A percentile compares a stretch with the other conserved stretches of the same genome.
These are phyloP conservation scores for Tetracladium setigerum DNA, from an alignment of 495 filamentous ascomycete genomes.

Conservation along the genomic window DNA sequence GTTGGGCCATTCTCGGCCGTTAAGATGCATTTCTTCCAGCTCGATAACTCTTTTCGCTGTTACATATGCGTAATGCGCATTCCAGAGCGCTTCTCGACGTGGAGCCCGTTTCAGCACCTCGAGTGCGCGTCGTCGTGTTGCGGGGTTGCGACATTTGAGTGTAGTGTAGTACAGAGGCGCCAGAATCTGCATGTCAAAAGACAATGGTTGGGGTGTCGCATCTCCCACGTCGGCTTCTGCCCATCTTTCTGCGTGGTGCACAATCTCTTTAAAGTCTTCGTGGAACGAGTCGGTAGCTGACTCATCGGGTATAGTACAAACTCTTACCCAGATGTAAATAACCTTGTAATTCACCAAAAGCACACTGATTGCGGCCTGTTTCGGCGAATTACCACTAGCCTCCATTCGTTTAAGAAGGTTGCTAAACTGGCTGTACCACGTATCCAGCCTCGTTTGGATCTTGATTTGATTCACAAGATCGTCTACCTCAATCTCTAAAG, in stretches of 20 bases:
- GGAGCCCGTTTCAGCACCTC: slow-evolving; percentile 24
- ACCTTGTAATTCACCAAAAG: slow-evolving; percentile 10
- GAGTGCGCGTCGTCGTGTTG: slow-evolving; percentile 33
- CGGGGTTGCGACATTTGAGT: slow-evolving; percentile 33
- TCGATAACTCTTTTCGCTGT: slow-evolving; percentile 8
- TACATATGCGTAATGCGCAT: slow-evolving; percentile 13
- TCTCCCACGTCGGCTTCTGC: slow-evolving; percentile 3
- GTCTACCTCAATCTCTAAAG: slow-evolving; percentile 8
- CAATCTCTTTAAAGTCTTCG: slow-evolving; percentile 8
- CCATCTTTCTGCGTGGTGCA: slow-evolving; percentile 6
- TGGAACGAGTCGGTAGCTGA: slow-evolving; percentile 7
- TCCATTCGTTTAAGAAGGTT: slow-evolving; percentile 9
- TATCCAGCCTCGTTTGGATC: slow-evolving; percentile 6
- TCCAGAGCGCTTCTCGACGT: slow-evolving; percentile 38
- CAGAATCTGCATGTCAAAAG: slow-evolving; percentile 27
- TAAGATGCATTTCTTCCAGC: slow-evolving; percentile 12
- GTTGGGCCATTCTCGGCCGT: slow-evolving; percentile 7
- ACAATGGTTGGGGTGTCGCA: slow-evolving; percentile 9
- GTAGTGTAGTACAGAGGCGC: slow-evolving; percentile 28
- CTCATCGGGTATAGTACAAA: slow-evolving; percentile 6
- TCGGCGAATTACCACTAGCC: slow-evolving; percentile 7
- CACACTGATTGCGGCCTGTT: slow-evolving; percentile 7
- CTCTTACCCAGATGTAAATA: slow-evolving; percentile 11
- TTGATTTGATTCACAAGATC: slow-evolving; percentile 7
- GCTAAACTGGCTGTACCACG: slow-evolving; percentile 6